A percentile compares a stretch with the other conserved stretches of the same genome.
phyloP scores from a whole-genome alignment of 345 rosid species.

The Draba incana region DNA sequence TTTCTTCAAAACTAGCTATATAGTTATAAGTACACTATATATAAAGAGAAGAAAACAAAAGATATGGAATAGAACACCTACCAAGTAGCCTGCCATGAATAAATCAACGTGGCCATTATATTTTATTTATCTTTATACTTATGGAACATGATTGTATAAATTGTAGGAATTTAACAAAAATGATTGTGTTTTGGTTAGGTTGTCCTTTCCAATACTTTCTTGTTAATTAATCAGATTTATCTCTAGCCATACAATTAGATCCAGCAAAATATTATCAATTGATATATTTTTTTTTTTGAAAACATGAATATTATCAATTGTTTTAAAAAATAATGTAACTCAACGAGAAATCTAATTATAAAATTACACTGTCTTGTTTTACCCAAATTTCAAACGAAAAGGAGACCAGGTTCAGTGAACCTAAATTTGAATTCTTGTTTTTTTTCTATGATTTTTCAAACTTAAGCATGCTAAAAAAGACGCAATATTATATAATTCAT shows the following conservation, averaged over 20 bases:
- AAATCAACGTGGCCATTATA: slow-evolving; percentile 30
- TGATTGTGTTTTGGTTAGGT: slow-evolving; percentile 11
- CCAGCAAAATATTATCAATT: no score
- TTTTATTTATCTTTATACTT: slow-evolving; percentile 11
- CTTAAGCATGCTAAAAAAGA: slow-evolving; percentile 37
- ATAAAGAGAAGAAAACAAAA: slow-evolving; percentile 8
- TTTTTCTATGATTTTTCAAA: slow-evolving; percentile 12
- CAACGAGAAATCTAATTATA: slow-evolving; percentile 11
- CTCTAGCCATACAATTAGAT: neutral
- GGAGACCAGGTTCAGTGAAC: slow-evolving; percentile 38
- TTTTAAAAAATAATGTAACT: no score
- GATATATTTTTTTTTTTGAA: no score
- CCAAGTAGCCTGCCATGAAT: neutral
- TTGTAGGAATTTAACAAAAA: slow-evolving; percentile 7
- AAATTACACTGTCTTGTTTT: slow-evolving; percentile 11
- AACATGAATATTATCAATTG: no score
- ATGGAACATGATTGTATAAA: slow-evolving; percentile 20
- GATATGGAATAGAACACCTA: slow-evolving; percentile 8
- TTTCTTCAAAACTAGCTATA: neutral
- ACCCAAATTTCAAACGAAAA: slow-evolving; percentile 16
- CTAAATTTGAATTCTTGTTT: neutral
- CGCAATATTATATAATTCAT: neutral
- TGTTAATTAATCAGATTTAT: neutral
- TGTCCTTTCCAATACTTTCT: slow-evolving; percentile 28
- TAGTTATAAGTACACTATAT: neutral